Percentiles rank a stretch among this genome's conserved stretches.
Conservation (phyloP, 2,329 filamentous ascomycete species). For the Microdochium nivale region DNA sequence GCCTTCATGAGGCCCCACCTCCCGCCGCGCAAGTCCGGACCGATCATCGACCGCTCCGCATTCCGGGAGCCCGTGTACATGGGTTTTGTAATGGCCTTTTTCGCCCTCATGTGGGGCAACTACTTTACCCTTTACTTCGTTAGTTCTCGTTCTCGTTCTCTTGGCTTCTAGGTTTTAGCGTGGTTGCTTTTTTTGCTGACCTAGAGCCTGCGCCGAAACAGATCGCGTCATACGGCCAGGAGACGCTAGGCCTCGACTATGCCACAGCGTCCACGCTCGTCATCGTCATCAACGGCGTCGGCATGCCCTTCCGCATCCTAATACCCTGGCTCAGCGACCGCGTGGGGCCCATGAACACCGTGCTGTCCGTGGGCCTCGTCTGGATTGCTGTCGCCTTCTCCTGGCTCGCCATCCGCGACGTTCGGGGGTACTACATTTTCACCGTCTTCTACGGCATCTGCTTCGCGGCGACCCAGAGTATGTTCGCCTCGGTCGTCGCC, state of each 20-base stretch:
- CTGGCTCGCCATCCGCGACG: slow-evolving; percentile 26
- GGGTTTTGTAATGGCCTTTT: slow-evolving; percentile 24
- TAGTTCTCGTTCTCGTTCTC: slow-evolving; percentile 6
- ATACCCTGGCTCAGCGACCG: slow-evolving; percentile 26
- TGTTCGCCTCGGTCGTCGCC: slow-evolving; percentile 28
- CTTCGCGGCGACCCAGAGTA: slow-evolving; percentile 27
- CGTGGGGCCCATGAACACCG: slow-evolving; percentile 26
- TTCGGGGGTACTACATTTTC: slow-evolving; percentile 26
- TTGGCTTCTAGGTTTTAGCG: neutral
- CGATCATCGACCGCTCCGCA: slow-evolving; percentile 18
- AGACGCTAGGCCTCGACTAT: slow-evolving; percentile 24
- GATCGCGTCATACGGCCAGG: slow-evolving; percentile 23
- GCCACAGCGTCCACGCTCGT: slow-evolving; percentile 23
- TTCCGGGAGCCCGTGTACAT: slow-evolving; percentile 22
- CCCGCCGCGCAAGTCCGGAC: slow-evolving; percentile 20
- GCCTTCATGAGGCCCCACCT: slow-evolving; percentile 21
- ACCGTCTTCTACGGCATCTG: slow-evolving; percentile 22
- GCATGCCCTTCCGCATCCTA: slow-evolving; percentile 26
- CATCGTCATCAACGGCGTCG: slow-evolving; percentile 30
- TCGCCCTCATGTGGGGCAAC: slow-evolving; percentile 29
- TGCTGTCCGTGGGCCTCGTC: slow-evolving; percentile 15
- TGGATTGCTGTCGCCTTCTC: slow-evolving; percentile 24
- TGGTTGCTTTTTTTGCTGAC: neutral
- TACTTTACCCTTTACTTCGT: slow-evolving; percentile 36
- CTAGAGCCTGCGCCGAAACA: slow-evolving; percentile 3